Percentiles rank a stretch among this genome's conserved stretches.
phyloP scores from a whole-genome alignment of 192 early-diverging fungal genomes.

The Podila horticola region DNA sequence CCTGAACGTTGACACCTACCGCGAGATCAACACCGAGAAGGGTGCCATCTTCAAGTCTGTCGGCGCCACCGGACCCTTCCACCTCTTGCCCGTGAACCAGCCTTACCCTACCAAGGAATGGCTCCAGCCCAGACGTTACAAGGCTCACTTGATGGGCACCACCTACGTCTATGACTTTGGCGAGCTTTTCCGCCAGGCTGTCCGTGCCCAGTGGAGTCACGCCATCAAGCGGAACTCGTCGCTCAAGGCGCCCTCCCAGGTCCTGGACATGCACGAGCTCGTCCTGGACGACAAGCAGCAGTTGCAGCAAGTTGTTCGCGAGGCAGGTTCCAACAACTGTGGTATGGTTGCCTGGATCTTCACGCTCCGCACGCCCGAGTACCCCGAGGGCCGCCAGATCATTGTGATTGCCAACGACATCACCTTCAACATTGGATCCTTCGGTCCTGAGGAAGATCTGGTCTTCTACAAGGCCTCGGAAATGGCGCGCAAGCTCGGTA shows the following conservation, averaged over 20 bases:
- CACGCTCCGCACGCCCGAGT: conserved; percentile 91
- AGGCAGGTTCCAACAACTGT: conserved; percentile 88
- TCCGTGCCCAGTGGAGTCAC: conserved; percentile 83
- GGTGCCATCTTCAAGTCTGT: conserved; percentile 90
- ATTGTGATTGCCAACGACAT: conserved; percentile 99
- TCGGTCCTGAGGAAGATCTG: conserved; percentile 93
- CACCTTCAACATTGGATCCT: conserved; percentile 96
- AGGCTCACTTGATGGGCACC: conserved; percentile 97
- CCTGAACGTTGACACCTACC: conserved; percentile 91
- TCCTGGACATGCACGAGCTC: conserved; percentile 87
- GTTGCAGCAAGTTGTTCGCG: conserved; percentile 80
- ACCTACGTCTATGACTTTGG: conserved; percentile 99
- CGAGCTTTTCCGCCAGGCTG: conserved; percentile 91
- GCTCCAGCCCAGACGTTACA: conserved; percentile 96
- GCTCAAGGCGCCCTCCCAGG: conserved; percentile 64
- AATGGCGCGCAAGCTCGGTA: conserved; percentile 83
- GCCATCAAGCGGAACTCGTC: conserved; percentile 53
- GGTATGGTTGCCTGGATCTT: conserved; percentile 98
- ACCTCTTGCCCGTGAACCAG: conserved; percentile 81
- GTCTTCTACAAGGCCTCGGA: conserved; percentile 94
- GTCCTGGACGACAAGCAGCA: conserved; percentile 84
- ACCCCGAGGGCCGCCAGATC: conserved; percentile 85
- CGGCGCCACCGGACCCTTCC: conserved; percentile 80
- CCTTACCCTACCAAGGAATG: conserved; percentile 95
- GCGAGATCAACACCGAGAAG: conserved; percentile 86